Percentiles rank a stretch among this genome's conserved stretches.
These are phyloP conservation scores for Musa acuminata DNA, from an alignment of 176 grass and related monocot species.

Conservation along the genomic window DNA sequence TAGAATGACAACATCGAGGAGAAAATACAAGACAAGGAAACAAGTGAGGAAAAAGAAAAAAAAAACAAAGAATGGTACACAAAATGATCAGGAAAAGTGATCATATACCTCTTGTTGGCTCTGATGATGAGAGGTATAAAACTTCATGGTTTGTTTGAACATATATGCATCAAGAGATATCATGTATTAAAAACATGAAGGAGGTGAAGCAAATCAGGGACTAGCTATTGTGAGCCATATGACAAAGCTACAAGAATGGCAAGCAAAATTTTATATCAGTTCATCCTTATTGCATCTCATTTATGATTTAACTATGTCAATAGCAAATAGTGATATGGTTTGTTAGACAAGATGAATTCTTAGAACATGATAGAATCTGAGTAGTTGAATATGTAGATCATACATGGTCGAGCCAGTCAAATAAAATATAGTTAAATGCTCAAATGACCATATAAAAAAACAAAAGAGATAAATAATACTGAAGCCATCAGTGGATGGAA, in stretches of 20 bases:
- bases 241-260: background rate
- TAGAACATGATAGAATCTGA: background rate
- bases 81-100: background rate
- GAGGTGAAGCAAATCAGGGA: background rate
- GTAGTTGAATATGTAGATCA: background rate
- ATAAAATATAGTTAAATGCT: background rate
- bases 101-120: background rate
- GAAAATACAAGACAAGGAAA: no score
- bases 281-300: background rate
- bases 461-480: background rate
- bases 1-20: background rate
- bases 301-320: no score
- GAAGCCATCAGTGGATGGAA: background rate
- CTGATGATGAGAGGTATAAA: background rate
- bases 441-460: background rate
- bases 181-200: background rate
- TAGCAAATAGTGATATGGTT: background rate
- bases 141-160: background rate
- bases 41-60: background rate
- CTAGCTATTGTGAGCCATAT: background rate
- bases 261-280: background rate
- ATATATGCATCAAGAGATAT: background rate
- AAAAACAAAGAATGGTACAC: background rate
- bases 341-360: background rate
- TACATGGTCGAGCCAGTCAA: background rate